Evolutionary conservation across 345 rosid genomes (phyloP).

Genomic region (Populus alba): DNA sequence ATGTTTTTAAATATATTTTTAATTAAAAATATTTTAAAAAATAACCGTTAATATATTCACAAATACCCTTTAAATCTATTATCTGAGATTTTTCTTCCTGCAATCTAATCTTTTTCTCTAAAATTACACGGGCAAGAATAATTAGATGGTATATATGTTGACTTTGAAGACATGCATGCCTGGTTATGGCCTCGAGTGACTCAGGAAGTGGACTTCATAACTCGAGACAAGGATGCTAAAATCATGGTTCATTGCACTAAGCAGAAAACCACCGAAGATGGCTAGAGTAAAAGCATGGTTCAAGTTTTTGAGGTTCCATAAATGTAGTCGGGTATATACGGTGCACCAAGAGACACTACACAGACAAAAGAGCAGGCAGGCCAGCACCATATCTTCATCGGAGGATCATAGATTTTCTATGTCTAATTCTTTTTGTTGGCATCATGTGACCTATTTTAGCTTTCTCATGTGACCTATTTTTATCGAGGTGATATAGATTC

Average conservation of each 20-base stretch:
- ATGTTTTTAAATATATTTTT: no score
- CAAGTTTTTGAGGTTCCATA: no score
- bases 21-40: no score
- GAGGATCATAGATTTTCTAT: background rate
- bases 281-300: background rate
- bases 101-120: no score
- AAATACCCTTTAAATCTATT: no score
- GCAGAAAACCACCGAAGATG: background rate
- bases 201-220: background rate
- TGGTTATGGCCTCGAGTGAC: background rate
- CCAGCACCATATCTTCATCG: background rate
- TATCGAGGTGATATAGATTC: background rate
- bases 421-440: background rate
- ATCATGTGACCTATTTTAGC: background rate
- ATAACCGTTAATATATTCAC: no score
- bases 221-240: background rate
- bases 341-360: background rate
- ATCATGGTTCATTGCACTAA: slow-evolving; percentile 12
- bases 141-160: background rate
- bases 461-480: background rate
- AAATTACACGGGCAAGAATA: background rate
- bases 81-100: no score
- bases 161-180: background rate
- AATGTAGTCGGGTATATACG: background rate
- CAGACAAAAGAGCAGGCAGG: background rate